Evolutionary conservation across 2,329 filamentous ascomycete species (phyloP).

Genomic region (Sordariomycetes sp.): DNA sequence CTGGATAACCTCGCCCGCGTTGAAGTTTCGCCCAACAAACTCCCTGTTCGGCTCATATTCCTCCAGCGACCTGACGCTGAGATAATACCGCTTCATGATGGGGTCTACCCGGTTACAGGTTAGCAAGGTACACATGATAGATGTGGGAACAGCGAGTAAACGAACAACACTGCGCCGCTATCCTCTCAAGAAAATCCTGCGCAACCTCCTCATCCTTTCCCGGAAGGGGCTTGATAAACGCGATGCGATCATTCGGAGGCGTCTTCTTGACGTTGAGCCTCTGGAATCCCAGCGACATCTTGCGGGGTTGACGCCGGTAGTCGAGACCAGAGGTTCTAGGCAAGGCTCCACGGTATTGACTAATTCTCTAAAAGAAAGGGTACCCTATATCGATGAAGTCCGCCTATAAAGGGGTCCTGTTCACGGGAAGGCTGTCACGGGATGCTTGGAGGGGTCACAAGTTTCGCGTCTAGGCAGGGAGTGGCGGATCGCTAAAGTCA

Average conservation of each 20-base stretch:
- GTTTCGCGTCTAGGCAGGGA: not conserved
- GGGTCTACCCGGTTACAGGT: conserved; percentile 31
- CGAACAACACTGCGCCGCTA: conserved; percentile 66
- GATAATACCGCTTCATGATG: conserved; percentile 52
- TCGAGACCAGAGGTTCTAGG: not conserved
- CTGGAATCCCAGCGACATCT: conserved; percentile 67
- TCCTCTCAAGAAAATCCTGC: conserved; percentile 59
- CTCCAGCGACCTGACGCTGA: conserved; percentile 54
- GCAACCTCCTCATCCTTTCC: conserved; percentile 49
- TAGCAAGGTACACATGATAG: not conserved
- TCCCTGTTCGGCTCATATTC: conserved; percentile 72
- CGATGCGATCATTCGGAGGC: conserved; percentile 64
- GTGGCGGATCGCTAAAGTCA: not conserved
- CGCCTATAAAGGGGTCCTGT: not conserved
- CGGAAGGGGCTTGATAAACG: conserved; percentile 72
- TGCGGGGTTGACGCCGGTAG: conserved; percentile 3
- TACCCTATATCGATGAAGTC: not conserved
- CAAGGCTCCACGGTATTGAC: too few relatives aligned
- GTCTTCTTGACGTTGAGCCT: conserved; percentile 63
- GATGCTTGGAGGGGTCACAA: not conserved
- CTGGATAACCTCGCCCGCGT: conserved; percentile 76
- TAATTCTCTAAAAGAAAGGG: not conserved
- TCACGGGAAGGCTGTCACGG: not conserved
- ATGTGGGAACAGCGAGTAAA: not conserved
- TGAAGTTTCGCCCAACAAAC: conserved; percentile 84